Evolutionary conservation across 441 rosid species (phyloP), one percentile per base, ranked within the genome.

Genomic region (Breynia disticha): DNA sequence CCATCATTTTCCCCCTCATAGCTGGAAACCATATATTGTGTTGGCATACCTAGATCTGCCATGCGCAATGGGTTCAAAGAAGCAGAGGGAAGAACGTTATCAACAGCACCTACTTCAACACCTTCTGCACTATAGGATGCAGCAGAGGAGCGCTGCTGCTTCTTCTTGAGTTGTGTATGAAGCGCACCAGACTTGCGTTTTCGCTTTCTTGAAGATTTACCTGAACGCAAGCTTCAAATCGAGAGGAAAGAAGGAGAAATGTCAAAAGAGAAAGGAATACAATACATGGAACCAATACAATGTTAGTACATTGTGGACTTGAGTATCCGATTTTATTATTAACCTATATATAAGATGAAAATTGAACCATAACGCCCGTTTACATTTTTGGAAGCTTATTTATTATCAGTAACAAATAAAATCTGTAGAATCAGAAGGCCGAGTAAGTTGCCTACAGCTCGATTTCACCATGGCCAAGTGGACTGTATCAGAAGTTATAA

Each of bases 171-270:
- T 69, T 75, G 91, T 50, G 69, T 53, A 61, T 66, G 74, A 62
- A 78, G 62, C 59, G 70, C 85, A 22, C 82, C 85, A 64, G 63
- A 64, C 72, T 81, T 95, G 46, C 95, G 90, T 63, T 84, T 95
- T 54, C 93, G 85, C 77, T 90, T 95, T 66, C 93, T 75, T 46
- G 79, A 78, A 46, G 82, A 76, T 69, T 86, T 95, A 53, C 87
- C 95, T 0, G 80, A 77, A 50, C 54, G 76, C 78, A 81, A 68
- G 72, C 99, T 95, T 69, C 68, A 68, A 73, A 57, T 59, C 21
- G 67, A 57, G 7, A 68, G 60, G 59, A 52, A 58, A 65, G 17
- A 6, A 11, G 37, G 38, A 14, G n/a, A 2, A 50, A 38, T 11
- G 18, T 37, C 13, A 41, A 14, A 1, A 39, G n/a, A 11, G 44